Evolutionary conservation across 169 alveolate species (phyloP).

Genomic region (Ophryocystis elektroscirrha): DNA sequence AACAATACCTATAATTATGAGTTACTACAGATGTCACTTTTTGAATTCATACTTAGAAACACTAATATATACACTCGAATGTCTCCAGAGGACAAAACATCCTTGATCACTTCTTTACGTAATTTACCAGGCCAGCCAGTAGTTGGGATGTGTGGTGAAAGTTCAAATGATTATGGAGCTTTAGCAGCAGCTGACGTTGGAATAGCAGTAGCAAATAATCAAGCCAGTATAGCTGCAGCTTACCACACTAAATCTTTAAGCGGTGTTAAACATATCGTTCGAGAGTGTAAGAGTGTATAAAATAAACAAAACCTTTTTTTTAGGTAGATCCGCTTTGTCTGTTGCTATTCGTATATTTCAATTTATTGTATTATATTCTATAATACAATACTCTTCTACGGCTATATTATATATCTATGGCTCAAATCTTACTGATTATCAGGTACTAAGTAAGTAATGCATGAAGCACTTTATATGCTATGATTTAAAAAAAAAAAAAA

Average conservation of each 20-base stretch:
- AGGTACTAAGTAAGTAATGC: no score
- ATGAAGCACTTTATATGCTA: no score
- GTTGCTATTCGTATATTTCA: conserved; percentile 48
- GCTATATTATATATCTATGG: conserved; percentile 28
- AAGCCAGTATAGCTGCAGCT: not conserved
- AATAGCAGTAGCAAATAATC: conserved; percentile 20
- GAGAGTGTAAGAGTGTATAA: conserved; percentile 40
- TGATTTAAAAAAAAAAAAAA: no score
- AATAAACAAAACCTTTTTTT: no score
- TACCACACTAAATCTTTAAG: conserved; percentile 39
- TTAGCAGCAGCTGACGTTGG: conserved; percentile 62
- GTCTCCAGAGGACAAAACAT: conserved; percentile 59
- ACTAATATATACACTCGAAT: no score
- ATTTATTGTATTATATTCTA: conserved; percentile 51
- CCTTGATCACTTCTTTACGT: conserved; percentile 33
- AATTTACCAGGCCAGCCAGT: conserved; percentile 21
- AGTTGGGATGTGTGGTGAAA: conserved; percentile 64
- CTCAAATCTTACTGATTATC: conserved; percentile 38
- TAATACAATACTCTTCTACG: conserved; percentile 44
- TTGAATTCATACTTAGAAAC: no score
- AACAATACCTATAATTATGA: no score
- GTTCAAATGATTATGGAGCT: conserved; percentile 65
- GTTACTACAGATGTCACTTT: no score
- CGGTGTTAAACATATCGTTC: conserved; percentile 61
- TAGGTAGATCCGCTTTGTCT: conserved; percentile 47